Evolutionary conservation across 2,329 filamentous ascomycete species (phyloP), one percentile per base, ranked within the genome.

Genomic region (Penicillium sp.): DNA sequence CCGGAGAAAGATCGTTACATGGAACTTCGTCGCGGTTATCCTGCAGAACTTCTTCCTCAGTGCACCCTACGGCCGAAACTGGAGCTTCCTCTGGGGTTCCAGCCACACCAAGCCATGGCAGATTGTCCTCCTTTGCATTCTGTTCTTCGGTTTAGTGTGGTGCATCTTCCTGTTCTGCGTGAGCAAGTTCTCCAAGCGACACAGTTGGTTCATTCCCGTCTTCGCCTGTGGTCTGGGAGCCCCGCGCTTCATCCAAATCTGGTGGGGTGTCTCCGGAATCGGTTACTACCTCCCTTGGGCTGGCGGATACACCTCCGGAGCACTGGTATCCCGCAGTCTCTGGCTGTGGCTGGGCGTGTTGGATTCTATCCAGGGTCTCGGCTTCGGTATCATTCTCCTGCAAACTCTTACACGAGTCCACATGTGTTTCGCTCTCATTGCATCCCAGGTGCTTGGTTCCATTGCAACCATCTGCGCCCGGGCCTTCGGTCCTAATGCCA

Each of bases 261-360:
- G 86, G 67, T 88, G 86, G 86, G 82, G 79, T 14, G 81, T 81
- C 7, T 84, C 80, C 3, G 80, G 81, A 38, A 81, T 87, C 60
- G 86, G 85, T 5, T 75, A 79, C 49, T 87, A 83, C 64, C 70
- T 89, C 1, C 86, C 86, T 4, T 88, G 85, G 62, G 62, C 81
- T 2, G 82, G 82, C 27, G 71, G 76, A 1, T 78, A 79, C 14
- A 71, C 82, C 1, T 76, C 78, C 14, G 79, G 81, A 11, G 83
- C 86, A 0, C 69, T 88, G 0, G 71, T 83, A 5, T 82, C 83
- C 2, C 77, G 85, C 38, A 73, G 77, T 54, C 70, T 88, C 9
- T 88, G 86, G 86, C 77, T 88, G 8, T 88, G 86, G 85, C 79
- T 89, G 1, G 86, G 86, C 44, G 79, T 87, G 2, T 73, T 88